A percentile compares a stretch with the other conserved stretches of the same genome.
phyloP scores from a whole-genome alignment of 352 stramenopile genomes.

The Pilasporangium apinafurcum region DNA sequence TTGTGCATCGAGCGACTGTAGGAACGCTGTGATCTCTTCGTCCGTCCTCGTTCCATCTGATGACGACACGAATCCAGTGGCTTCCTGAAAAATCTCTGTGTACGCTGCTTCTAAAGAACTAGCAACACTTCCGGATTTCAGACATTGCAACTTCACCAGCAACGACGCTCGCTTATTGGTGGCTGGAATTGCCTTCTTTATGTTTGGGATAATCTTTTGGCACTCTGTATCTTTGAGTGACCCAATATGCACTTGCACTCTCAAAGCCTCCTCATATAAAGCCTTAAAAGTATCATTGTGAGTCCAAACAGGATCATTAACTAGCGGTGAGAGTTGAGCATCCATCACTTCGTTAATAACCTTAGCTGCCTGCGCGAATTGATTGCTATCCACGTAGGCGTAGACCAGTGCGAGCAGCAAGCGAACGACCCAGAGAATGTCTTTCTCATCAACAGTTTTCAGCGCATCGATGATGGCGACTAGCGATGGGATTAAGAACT shows the following conservation, averaged over 20 bases:
- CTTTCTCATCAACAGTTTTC: constrained; percentile 55
- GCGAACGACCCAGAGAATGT: constrained; percentile 57
- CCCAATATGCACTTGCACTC: constrained; percentile 62
- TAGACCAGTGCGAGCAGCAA: constrained; percentile 66
- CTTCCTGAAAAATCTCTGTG: constrained; percentile 59
- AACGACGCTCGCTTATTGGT: constrained; percentile 34
- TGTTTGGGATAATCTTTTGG: constrained; percentile 58
- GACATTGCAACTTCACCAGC: constrained; percentile 56
- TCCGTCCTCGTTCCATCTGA: constrained; percentile 15
- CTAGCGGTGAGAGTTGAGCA: constrained; percentile 35
- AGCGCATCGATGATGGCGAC: constrained; percentile 61
- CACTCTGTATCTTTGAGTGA: constrained; percentile 73
- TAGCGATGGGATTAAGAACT: constrained; percentile 69
- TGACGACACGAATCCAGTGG: constrained; percentile 34
- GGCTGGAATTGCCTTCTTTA: constrained; percentile 34
- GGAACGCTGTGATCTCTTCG: constrained; percentile 27
- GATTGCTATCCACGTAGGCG: constrained; percentile 62
- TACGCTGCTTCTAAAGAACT: constrained; percentile 31
- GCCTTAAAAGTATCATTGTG: constrained; percentile 13
- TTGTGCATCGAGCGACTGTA: constrained; percentile 18
- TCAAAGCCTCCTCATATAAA: constrained; percentile 63
- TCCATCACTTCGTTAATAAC: constrained; percentile 64
- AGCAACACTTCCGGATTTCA: constrained; percentile 45
- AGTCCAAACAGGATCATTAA: constrained; percentile 17
- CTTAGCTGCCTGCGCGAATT: constrained; percentile 46